Percentiles rank a stretch among this genome's conserved stretches.
These are phyloP conservation scores for Cenchrus purpureus DNA, from an alignment of 176 grass and related monocot genomes.

Conservation along the genomic window DNA sequence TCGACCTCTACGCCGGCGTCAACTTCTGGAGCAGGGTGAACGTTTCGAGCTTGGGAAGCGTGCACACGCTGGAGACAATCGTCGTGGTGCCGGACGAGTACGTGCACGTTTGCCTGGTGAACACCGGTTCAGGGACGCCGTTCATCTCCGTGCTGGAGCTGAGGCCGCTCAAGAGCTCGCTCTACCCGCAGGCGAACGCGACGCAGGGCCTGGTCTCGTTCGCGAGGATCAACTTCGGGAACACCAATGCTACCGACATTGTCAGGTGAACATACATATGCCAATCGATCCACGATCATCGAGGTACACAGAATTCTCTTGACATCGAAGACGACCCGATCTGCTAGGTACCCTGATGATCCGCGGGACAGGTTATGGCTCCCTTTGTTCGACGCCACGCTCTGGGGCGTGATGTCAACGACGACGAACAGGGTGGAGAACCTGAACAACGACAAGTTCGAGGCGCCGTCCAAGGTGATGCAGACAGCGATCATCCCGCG, in stretches of 20 bases:
- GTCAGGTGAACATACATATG: slow-evolving; percentile 30
- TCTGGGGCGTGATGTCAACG: slow-evolving; percentile 13
- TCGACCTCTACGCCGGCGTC: slow-evolving; percentile 50
- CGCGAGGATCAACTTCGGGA: slow-evolving; percentile 25
- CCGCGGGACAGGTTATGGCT: too few relatives aligned
- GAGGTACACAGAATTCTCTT: too few relatives aligned
- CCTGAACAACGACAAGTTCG: neutral
- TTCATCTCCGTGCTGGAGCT: slow-evolving; percentile 62
- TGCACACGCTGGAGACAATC: slow-evolving; percentile 45
- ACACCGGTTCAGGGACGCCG: slow-evolving; percentile 46
- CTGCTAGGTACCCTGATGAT: too few relatives aligned
- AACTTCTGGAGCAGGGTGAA: slow-evolving; percentile 48
- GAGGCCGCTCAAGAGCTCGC: slow-evolving; percentile 41
- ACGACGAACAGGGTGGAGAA: neutral
- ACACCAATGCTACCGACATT: neutral
- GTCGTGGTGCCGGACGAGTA: neutral
- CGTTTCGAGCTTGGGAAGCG: too few relatives aligned
- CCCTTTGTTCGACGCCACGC: too few relatives aligned
- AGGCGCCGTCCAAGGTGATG: neutral
- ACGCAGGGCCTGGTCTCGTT: slow-evolving; percentile 29
- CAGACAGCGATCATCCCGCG: neutral
- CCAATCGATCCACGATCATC: too few relatives aligned
- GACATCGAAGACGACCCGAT: too few relatives aligned
- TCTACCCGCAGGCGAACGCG: slow-evolving; percentile 12
- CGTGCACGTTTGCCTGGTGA: slow-evolving; percentile 52